Base-by-base conservation (phyloP, 2,329 filamentous ascomycete species). In the Bipolaris victoriae region DNA sequence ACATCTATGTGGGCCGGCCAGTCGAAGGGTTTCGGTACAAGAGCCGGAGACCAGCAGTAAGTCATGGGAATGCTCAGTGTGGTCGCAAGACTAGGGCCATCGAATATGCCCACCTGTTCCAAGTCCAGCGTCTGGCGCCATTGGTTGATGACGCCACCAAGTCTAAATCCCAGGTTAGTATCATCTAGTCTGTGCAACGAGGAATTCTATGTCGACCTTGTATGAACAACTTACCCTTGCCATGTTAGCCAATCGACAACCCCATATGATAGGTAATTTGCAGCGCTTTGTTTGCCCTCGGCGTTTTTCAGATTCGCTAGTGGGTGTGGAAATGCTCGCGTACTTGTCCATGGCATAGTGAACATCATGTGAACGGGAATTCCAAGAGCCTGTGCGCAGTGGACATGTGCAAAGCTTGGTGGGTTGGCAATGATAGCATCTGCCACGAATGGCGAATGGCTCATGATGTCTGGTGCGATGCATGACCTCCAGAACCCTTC, bases 341-440 rank as follows among this genome's bases (percentile, higher is more conserved):
- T 83, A 5, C 67, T 71, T 22, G 67, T 78, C 77, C 79, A 84
- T 3, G 82, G 82, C 82, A 84, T 84, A 0, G 71, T 75, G 50
- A 75, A 96, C 89, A 96, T 94, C 69, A 96, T 83, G 68, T 91
- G 89, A 5, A 91, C 68, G 0, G 89, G 89, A 24, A 91, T 85
- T 0, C 88, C 88, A 63, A 91, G 73, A 69, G 87, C 88, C 75
- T 91, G 87, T 0, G 89, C 89, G 58, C 88, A 83, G 66, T 91
- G 89, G 3, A 91, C 81, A 68, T 92, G 89, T 0, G 88, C 89
- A 74, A 91, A 91, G 68, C 88, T 90, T 0, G 89, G 89, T 1
- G 89, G 89, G 58, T 92, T 92, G 1, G 90, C 89, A 64, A 92
- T 90, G 63, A 92, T 91, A 89, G 62, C 64, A 75, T 91, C 90